These are phyloP conservation scores for Arabidopsis lyrata DNA, from an alignment of 441 rosid species.

Conservation along the genomic window DNA sequence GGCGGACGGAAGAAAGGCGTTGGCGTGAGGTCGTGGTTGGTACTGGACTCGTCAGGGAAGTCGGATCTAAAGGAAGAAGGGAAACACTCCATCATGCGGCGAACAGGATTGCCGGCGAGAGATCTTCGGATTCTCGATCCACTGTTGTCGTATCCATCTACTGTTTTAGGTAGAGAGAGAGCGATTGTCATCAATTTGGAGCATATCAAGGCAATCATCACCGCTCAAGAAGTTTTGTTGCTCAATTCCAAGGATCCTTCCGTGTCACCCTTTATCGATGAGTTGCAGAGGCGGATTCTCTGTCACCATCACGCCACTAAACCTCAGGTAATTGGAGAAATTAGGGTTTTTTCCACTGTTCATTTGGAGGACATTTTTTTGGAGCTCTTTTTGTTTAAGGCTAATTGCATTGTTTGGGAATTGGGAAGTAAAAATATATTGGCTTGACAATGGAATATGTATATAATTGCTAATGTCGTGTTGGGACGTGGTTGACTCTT, in stretches of 20 bases:
- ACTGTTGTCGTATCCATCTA: slow-evolving; percentile 78
- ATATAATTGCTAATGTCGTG: slow-evolving; percentile 1
- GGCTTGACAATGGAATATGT: neutral
- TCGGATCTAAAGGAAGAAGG: slow-evolving; percentile 65
- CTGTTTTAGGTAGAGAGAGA: slow-evolving; percentile 79
- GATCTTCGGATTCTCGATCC: slow-evolving; percentile 92
- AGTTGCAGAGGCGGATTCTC: slow-evolving; percentile 67
- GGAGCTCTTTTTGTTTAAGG: neutral
- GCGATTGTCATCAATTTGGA: slow-evolving; percentile 89
- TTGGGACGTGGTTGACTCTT: neutral
- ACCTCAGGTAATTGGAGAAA: slow-evolving; percentile 53
- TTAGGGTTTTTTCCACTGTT: slow-evolving; percentile 17
- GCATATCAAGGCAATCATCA: slow-evolving; percentile 88
- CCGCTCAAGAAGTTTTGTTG: slow-evolving; percentile 79
- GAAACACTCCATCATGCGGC: slow-evolving; percentile 88
- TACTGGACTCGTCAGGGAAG: slow-evolving; percentile 63
- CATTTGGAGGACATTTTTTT: neutral
- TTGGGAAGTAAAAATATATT: neutral
- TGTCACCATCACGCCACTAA: slow-evolving; percentile 68
- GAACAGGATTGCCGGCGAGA: slow-evolving; percentile 85
- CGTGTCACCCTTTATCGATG: slow-evolving; percentile 75
- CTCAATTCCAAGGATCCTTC: slow-evolving; percentile 83
- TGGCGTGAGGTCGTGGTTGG: slow-evolving; percentile 74
- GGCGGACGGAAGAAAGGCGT: slow-evolving; percentile 65
- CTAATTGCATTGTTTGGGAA: slow-evolving; percentile 11